A percentile compares a stretch with the other conserved stretches of the same genome.
phyloP scores from a whole-genome alignment of 306 rosid species.

The Carpinus fangiana region DNA sequence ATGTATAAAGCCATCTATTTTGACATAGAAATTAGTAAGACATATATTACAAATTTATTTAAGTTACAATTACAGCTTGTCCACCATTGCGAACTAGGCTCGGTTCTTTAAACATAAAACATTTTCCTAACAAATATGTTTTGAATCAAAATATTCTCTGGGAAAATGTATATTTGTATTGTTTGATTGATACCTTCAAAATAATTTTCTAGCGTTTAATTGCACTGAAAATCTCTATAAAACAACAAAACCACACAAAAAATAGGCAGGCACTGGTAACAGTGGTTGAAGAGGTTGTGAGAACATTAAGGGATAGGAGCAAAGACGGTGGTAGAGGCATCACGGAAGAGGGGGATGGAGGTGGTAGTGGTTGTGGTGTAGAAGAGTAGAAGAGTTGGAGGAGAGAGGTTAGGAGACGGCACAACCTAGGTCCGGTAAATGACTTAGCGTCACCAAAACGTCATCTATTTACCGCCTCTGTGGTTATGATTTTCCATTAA shows the following conservation, averaged over 20 bases:
- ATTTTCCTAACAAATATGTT: background rate
- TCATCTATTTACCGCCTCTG: too few relatives aligned
- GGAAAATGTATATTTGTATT: background rate
- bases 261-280: background rate
- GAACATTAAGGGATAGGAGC: background rate
- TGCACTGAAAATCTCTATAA: too few relatives aligned
- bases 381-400: background rate
- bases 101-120: background rate
- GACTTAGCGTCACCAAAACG: background rate
- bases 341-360: background rate
- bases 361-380: background rate
- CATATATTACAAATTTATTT: background rate
- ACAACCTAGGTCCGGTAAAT: background rate
- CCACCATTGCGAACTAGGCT: background rate
- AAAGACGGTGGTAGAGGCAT: background rate
- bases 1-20: background rate
- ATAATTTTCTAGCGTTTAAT: background rate
- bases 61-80: background rate
- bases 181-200: background rate
- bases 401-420: background rate
- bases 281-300: background rate
- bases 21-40: background rate
- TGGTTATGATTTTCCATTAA: background rate
- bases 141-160: background rate
- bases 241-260: background rate